Evolutionary conservation across 1,284 basidiomycete species (phyloP).

Genomic region (Cutaneotrichosporon sp.): DNA sequence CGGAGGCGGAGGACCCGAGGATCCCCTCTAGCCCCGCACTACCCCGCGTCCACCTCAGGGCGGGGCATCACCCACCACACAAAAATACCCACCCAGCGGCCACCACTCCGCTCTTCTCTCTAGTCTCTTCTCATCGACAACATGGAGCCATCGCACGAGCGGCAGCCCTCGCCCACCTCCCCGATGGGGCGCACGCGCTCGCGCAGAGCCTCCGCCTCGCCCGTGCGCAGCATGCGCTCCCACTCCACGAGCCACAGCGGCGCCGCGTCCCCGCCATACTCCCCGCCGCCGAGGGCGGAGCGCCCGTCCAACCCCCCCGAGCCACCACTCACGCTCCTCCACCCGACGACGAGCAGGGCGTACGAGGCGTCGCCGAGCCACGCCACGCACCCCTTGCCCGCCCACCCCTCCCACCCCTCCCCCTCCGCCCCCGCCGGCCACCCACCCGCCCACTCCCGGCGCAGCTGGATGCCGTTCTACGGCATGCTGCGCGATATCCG

Average conservation of each 20-base stretch:
- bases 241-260: background rate
- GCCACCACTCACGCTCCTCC: conserved; percentile 42
- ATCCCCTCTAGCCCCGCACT: background rate
- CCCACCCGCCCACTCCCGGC: no score
- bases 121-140: background rate
- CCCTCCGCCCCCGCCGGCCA: background rate
- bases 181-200: background rate
- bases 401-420: no score
- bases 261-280: conserved; percentile 8
- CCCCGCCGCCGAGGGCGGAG: conserved; percentile 14
- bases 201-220: background rate
- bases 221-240: background rate
- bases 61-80: no score
- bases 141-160: background rate
- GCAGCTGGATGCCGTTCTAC: conserved; percentile 20
- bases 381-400: no score
- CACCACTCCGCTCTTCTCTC: background rate
- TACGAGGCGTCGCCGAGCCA: no score
- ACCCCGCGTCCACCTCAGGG: background rate
- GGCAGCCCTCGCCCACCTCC: background rate
- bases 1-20: no score
- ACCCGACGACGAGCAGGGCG: conserved; percentile 23
- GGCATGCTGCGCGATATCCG: conserved; percentile 80
- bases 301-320: conserved; percentile 42
- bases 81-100: no score